Percentiles rank a stretch among this genome's conserved stretches.
Evolutionary conservation across 108 stramenopile genomes (phyloP).

Genomic region (Pseudonitzschia delicatissima): DNA sequence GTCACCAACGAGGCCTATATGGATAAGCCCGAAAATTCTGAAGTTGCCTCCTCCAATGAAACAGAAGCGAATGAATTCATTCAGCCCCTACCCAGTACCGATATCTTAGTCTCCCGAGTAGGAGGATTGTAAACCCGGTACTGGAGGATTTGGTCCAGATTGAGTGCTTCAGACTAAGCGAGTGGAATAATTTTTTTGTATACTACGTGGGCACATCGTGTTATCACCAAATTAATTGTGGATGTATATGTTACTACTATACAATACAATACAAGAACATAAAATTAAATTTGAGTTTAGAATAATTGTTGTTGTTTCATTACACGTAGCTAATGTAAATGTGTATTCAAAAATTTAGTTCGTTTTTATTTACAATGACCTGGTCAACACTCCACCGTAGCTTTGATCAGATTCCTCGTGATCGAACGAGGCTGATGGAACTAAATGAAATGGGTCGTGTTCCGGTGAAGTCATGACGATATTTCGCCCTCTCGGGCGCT

Average conservation of each 20-base stretch:
- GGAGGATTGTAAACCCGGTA: not conserved
- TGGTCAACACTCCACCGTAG: too few relatives aligned
- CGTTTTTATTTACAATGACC: not conserved
- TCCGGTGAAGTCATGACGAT: not conserved
- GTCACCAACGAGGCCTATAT: not conserved
- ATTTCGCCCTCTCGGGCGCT: constrained; percentile 1
- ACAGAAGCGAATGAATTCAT: not conserved
- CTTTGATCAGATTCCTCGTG: too few relatives aligned
- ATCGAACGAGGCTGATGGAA: not conserved
- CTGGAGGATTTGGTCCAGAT: constrained; percentile 2
- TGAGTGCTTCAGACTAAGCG: too few relatives aligned
- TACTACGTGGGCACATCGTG: too few relatives aligned
- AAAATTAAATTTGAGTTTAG: not conserved
- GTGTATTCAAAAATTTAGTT: not conserved
- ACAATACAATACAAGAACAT: too few relatives aligned
- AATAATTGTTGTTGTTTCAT: not conserved
- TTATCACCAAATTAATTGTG: too few relatives aligned
- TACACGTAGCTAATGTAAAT: not conserved
- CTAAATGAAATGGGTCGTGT: constrained; percentile 10
- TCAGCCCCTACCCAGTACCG: not conserved
- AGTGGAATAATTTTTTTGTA: too few relatives aligned
- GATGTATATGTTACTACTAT: too few relatives aligned
- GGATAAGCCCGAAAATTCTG: not conserved
- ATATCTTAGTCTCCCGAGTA: not conserved
- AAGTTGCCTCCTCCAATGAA: not conserved